phyloP scores from a whole-genome alignment of 495 filamentous ascomycete species.

The Penicillium salamii region DNA sequence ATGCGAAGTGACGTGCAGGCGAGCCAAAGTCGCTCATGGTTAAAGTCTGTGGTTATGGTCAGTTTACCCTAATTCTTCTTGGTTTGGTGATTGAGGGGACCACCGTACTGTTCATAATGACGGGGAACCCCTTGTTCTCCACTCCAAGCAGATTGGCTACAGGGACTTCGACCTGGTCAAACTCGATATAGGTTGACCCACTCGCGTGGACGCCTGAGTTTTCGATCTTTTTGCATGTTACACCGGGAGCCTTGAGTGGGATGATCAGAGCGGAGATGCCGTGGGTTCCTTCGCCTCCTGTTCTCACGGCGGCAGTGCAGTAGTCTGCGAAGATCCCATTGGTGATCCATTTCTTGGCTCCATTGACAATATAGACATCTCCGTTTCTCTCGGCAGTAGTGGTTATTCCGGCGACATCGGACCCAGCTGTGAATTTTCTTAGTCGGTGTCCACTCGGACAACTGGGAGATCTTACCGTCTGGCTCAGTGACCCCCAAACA shows the following conservation, averaged over 20 bases:
- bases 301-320: slow-evolving; percentile 48
- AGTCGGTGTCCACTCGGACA: not conserved
- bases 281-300: slow-evolving; percentile 36
- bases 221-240: slow-evolving; percentile 65
- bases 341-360: slow-evolving; percentile 54
- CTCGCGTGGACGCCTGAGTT: slow-evolving; percentile 57
- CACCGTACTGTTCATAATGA: slow-evolving; percentile 38
- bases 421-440: slow-evolving; percentile 23
- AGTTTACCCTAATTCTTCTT: not conserved
- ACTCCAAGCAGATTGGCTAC: slow-evolving; percentile 30
- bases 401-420: slow-evolving; percentile 47
- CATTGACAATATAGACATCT: slow-evolving; percentile 48
- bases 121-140: slow-evolving; percentile 40
- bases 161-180: slow-evolving; percentile 36
- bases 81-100: not conserved
- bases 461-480: slow-evolving; percentile 22
- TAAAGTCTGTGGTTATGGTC: slow-evolving; percentile 27
- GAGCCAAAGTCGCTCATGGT: slow-evolving; percentile 38
- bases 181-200: slow-evolving; percentile 29
- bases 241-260: slow-evolving; percentile 36
- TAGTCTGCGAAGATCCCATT: slow-evolving; percentile 45
- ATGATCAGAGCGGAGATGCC: slow-evolving; percentile 47
- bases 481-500: slow-evolving; percentile 52
- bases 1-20: slow-evolving; percentile 32
- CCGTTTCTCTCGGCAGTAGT: slow-evolving; percentile 40